Evolutionary conservation across 2,329 filamentous ascomycete species (phyloP).

Genomic region (Basipetospora chlamydospora): DNA sequence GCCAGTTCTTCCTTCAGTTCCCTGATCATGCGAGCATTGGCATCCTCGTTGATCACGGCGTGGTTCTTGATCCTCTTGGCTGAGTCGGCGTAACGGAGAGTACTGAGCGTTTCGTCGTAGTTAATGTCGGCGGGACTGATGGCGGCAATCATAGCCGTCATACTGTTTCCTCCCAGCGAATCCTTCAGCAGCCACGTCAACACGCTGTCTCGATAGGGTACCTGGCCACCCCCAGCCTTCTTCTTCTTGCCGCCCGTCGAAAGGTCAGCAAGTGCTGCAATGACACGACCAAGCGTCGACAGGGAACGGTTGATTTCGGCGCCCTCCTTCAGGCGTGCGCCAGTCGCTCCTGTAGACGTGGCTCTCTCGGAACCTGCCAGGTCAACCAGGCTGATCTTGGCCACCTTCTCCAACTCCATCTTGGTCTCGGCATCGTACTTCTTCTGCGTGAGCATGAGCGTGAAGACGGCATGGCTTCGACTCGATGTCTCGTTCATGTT

Average conservation of each 20-base stretch:
- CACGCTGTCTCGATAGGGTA: constrained; percentile 93
- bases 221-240: constrained; percentile 52
- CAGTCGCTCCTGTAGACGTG: constrained; percentile 91
- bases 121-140: constrained; percentile 98
- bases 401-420: constrained; percentile 95
- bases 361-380: constrained; percentile 94
- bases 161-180: constrained; percentile 92
- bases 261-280: constrained; percentile 84
- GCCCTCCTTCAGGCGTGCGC: constrained; percentile 88
- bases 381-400: constrained; percentile 96
- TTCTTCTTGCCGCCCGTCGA: constrained; percentile 76
- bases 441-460: constrained; percentile 88
- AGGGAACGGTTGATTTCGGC: constrained; percentile 96
- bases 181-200: constrained; percentile 96
- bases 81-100: constrained; percentile 88
- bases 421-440: constrained; percentile 80
- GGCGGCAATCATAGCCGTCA: constrained; percentile 99
- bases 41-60: constrained; percentile 96
- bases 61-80: constrained; percentile 99
- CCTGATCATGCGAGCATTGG: constrained; percentile 96
- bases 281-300: constrained; percentile 92
- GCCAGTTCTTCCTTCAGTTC: constrained; percentile 92
- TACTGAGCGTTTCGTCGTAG: constrained; percentile 94
- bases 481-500: constrained; percentile 99
- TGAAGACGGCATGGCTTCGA: constrained; percentile 96